These are phyloP conservation scores for Achlya hypogyna DNA, from an alignment of 352 stramenopile genomes.

Conservation along the genomic window DNA sequence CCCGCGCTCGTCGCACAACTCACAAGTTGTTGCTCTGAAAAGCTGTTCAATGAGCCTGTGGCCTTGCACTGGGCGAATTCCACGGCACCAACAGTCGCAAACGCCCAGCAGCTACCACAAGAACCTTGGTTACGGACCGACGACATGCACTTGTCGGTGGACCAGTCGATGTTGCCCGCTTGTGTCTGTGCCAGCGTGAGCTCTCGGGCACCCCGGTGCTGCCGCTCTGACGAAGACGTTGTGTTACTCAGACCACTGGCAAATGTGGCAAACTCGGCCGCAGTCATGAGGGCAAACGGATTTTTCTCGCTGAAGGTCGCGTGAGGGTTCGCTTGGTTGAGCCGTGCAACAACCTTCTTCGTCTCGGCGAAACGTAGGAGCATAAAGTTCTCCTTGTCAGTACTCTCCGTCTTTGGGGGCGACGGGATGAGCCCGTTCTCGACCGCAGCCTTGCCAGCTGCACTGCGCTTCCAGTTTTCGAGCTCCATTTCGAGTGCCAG, in stretches of 20 bases:
- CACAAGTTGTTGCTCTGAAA: constrained; percentile 63
- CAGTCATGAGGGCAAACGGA: constrained; percentile 9
- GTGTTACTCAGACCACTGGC: background rate
- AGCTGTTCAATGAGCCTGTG: constrained; percentile 22
- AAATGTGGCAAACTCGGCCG: background rate
- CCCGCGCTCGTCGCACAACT: constrained; percentile 47
- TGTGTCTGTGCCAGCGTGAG: background rate
- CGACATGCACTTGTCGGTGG: constrained; percentile 15
- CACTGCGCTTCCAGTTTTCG: background rate
- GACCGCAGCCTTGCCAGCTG: background rate
- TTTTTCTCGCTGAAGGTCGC: constrained; percentile 5
- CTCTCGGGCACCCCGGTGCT: background rate
- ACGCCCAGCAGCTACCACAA: constrained; percentile 39
- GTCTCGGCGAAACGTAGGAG: background rate
- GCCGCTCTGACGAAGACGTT: background rate
- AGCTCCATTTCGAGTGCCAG: background rate
- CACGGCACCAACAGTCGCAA: constrained; percentile 28
- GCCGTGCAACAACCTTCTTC: background rate
- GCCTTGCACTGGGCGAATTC: constrained; percentile 26
- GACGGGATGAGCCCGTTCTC: background rate
- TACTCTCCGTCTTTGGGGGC: background rate
- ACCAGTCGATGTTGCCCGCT: constrained; percentile 19
- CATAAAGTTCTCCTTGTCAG: background rate
- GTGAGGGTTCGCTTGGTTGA: background rate
- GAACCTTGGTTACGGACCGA: constrained; percentile 28